Conservation (phyloP, 352 stramenopile genomes). For the Aphanomyces stellatus region DNA sequence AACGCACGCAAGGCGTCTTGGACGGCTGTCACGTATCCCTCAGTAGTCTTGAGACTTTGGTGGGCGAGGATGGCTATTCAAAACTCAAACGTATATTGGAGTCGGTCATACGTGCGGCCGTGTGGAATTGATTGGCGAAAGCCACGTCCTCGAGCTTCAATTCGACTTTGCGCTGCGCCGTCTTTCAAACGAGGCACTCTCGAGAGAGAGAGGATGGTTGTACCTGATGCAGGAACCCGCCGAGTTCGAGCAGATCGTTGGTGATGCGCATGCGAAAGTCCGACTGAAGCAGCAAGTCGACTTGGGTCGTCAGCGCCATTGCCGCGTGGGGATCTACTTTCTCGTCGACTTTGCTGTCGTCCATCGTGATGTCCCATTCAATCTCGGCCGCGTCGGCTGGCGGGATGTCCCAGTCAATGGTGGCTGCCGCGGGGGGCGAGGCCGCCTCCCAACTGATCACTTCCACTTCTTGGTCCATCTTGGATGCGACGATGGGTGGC, state of each 20-base stretch:
- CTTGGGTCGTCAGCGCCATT: constrained; percentile 25
- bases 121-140: constrained; percentile 68
- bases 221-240: constrained; percentile 41
- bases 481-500: constrained; percentile 19
- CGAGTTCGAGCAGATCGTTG: constrained; percentile 71
- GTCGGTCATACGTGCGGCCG: constrained; percentile 34
- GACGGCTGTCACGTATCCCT: constrained; percentile 34
- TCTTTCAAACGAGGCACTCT: background rate
- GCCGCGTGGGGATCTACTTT: background rate
- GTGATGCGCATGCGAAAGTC: constrained; percentile 50
- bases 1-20: constrained; percentile 36
- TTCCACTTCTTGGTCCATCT: constrained; percentile 37
- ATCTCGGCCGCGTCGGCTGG: constrained; percentile 49
- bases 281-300: constrained; percentile 40
- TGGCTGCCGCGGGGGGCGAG: constrained; percentile 18
- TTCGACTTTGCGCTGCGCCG: constrained; percentile 33
- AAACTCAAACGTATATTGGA: too few species aligned
- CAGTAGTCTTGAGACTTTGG: constrained; percentile 43
- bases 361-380: constrained; percentile 65
- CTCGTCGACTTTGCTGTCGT: constrained; percentile 32
- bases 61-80: constrained; percentile 52
- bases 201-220: too few species aligned
- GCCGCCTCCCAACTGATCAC: constrained; percentile 66
- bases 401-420: constrained; percentile 70
- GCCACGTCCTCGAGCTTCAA: constrained; percentile 40